Evolutionary conservation across 768 basidiomycete species (phyloP).

Genomic region (Pleurotus giganteus): DNA sequence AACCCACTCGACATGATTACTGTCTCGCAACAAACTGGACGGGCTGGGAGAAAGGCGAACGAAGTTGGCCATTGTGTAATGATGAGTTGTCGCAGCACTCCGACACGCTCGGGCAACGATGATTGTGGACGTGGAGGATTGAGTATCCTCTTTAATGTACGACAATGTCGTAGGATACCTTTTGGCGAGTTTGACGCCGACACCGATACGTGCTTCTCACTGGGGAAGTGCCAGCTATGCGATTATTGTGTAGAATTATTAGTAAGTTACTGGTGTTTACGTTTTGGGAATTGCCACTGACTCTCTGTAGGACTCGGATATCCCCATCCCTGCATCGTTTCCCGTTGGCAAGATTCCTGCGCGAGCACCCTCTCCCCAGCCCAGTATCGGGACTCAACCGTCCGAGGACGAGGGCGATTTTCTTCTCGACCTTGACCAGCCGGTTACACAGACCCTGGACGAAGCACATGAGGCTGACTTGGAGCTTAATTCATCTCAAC

Average conservation of each 20-base stretch:
- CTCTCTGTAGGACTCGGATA: too few relatives aligned
- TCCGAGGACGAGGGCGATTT: too few relatives aligned
- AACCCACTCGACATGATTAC: constrained; percentile 3
- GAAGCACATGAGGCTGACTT: too few relatives aligned
- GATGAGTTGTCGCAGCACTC: background rate
- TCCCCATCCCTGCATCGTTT: too few relatives aligned
- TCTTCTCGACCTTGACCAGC: too few relatives aligned
- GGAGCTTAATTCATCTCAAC: too few relatives aligned
- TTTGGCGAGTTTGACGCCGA: background rate
- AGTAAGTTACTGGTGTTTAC: too few relatives aligned
- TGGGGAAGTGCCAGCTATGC: background rate
- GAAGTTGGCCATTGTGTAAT: background rate
- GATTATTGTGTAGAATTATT: constrained; percentile 5
- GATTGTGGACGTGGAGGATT: background rate
- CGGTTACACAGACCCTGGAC: too few relatives aligned
- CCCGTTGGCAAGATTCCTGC: too few relatives aligned
- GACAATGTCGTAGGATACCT: constrained; percentile 3
- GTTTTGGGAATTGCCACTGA: too few relatives aligned
- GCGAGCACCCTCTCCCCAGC: too few relatives aligned
- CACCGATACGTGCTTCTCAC: constrained; percentile 4
- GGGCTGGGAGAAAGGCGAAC: constrained; percentile 4
- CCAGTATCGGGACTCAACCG: too few relatives aligned
- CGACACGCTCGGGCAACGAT: background rate
- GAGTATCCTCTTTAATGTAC: background rate
- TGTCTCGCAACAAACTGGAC: constrained; percentile 8